Conservation (phyloP, 768 basidiomycete species). For the Panellus pusillus region DNA sequence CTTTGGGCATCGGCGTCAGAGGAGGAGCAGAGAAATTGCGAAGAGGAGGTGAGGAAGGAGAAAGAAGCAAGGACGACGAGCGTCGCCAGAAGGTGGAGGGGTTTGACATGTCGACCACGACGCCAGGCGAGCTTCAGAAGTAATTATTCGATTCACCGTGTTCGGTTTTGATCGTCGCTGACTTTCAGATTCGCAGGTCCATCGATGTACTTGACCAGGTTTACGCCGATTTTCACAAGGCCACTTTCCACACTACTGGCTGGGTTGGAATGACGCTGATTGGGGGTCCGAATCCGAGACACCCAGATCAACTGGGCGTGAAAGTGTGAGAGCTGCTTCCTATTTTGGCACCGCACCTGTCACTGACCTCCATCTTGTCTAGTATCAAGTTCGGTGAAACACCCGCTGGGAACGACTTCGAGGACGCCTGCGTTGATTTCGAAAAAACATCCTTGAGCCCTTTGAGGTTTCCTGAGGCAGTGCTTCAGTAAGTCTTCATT, state of each 20-base stretch:
- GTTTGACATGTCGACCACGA: too few species aligned
- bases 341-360: not conserved
- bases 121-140: too few species aligned
- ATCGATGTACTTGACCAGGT: not conserved
- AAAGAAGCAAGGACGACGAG: too few species aligned
- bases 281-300: conserved; percentile 2
- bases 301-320: not conserved
- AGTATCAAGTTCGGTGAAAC: not conserved
- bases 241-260: not conserved
- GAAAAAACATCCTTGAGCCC: not conserved
- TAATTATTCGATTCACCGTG: too few species aligned
- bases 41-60: too few species aligned
- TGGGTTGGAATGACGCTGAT: conserved; percentile 1
- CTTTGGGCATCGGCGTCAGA: too few species aligned
- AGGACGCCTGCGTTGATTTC: not conserved
- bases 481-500: not conserved
- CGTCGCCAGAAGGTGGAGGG: too few species aligned
- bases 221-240: not conserved
- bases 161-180: too few species aligned
- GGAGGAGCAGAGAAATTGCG: too few species aligned
- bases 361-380: too few species aligned
- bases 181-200: too few species aligned
- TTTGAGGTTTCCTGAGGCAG: not conserved
- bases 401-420: not conserved
- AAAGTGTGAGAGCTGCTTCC: not conserved